phyloP scores from a whole-genome alignment of 2,329 filamentous ascomycete genomes.

The Chaetomiaceae sp. region DNA sequence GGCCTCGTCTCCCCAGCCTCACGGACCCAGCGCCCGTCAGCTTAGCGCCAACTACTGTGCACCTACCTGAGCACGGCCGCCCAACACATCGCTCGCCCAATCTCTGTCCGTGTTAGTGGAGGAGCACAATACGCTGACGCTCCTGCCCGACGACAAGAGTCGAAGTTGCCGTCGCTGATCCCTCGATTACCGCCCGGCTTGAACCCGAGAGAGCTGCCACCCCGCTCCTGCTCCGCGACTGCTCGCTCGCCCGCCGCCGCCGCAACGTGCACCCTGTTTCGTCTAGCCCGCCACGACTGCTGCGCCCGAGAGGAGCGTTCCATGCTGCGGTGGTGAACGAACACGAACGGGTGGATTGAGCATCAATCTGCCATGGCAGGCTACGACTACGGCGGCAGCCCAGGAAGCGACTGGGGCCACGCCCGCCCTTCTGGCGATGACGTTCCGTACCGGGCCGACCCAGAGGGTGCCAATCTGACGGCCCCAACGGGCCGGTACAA shows the following conservation, averaged over 20 bases:
- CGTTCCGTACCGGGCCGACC: slow-evolving; percentile 23
- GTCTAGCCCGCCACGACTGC: too few species aligned
- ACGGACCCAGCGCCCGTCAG: neutral
- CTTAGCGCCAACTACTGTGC: neutral
- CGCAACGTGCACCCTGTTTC: too few species aligned
- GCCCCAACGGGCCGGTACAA: slow-evolving; percentile 17
- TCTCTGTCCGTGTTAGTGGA: slow-evolving; percentile 7
- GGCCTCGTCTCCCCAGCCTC: slow-evolving; percentile 12
- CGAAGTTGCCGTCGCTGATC: too few species aligned
- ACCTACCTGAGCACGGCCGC: neutral
- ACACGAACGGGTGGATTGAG: slow-evolving; percentile 18
- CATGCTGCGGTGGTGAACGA: slow-evolving; percentile 16
- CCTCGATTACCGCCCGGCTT: slow-evolving; percentile 12
- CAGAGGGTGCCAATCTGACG: slow-evolving; percentile 20
- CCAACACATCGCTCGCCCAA: slow-evolving; percentile 10
- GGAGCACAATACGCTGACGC: too few species aligned
- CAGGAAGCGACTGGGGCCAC: slow-evolving; percentile 19
- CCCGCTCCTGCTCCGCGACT: slow-evolving; percentile 9
- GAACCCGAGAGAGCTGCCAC: slow-evolving; percentile 10
- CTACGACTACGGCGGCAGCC: slow-evolving; percentile 40
- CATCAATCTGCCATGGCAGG: slow-evolving; percentile 32
- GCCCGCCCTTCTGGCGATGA: slow-evolving; percentile 13
- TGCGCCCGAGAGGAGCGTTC: slow-evolving; percentile 5
- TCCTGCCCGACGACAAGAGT: too few species aligned
- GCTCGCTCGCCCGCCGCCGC: slow-evolving; percentile 6